Evolutionary conservation across 2,329 filamentous ascomycete species (phyloP), one percentile per base, ranked within the genome.

Genomic region (Fusarium circinatum): DNA sequence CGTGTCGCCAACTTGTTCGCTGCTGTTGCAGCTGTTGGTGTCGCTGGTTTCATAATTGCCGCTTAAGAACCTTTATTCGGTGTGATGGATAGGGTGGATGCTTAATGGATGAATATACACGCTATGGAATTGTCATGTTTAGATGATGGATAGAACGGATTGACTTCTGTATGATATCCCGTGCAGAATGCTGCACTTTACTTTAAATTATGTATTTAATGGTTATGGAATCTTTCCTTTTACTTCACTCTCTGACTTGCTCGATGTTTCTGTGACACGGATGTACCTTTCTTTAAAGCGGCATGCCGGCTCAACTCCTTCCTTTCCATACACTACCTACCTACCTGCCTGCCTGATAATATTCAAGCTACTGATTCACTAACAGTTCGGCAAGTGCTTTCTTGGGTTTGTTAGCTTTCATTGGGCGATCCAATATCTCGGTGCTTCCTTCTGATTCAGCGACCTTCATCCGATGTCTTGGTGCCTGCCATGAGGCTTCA

Each of bases 111-210:
- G 12, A 24, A 28, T 22, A 30, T 22, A 51, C n/a, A 38, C 41
- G 7, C 48, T 32, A 45, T 9, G 49, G 45, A 30, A 24, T n/a
- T 39, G 9, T 28, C 26, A 47, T 45, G 34, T 41, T 39, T 54
- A 28, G 18, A 63, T 22, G 34, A 47, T 45, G 26, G 59, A 48
- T 47, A 30, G n/a, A 64, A 20, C 52, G 45, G 38, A 26, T 54
- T 70, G 30, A 36, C 41, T 69, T 68, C 49, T 47, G n/a, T 24
- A 70, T 70, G 59, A 70, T 70, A 70, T 70, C 67, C 67, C 32
- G 45, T 30, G 52, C 52, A 22, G 8, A 32, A 49, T 26, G 15
- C 39, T 65, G 51, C 51, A 65, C 57, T 32, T 49, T 52, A 28
- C 49, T 28, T 55, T 47, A 26, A 12, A 63, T 22, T 49, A 64